Conservation (phyloP, 2,329 filamentous ascomycete species). For the Eutypella sp. region DNA sequence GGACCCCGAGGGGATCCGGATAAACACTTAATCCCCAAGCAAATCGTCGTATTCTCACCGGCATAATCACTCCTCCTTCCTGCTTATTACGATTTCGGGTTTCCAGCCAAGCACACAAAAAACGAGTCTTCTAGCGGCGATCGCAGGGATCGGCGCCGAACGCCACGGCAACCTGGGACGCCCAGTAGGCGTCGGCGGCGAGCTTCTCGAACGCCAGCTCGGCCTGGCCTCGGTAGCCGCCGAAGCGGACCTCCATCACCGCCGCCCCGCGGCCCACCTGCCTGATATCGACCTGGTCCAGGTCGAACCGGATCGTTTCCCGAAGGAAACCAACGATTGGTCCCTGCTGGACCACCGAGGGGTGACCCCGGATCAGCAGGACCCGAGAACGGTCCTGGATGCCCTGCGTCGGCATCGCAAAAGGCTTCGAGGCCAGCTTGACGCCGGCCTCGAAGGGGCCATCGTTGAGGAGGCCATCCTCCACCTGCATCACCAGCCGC, state of each 20-base stretch:
- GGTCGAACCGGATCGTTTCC: background rate
- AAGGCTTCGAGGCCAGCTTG: background rate
- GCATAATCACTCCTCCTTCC: too few relatives aligned
- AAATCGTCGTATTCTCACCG: too few relatives aligned
- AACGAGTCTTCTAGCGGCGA: background rate
- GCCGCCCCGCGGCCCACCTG: background rate
- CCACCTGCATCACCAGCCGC: background rate
- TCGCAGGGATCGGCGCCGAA: background rate
- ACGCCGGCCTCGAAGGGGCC: background rate
- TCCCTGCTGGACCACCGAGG: background rate
- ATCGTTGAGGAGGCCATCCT: background rate
- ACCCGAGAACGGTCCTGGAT: background rate
- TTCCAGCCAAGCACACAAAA: too few relatives aligned
- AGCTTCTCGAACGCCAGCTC: background rate
- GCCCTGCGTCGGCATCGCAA: background rate
- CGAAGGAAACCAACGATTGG: background rate
- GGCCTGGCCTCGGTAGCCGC: background rate
- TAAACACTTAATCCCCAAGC: too few relatives aligned
- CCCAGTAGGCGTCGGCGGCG: background rate
- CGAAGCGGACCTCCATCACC: background rate
- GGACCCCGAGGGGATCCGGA: too few relatives aligned
- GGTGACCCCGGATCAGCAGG: background rate
- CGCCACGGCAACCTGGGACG: background rate
- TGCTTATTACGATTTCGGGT: too few relatives aligned
- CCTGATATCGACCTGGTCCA: background rate